phyloP scores from a whole-genome alignment of 805 yeast genomes.

The Candida nanaspora region DNA sequence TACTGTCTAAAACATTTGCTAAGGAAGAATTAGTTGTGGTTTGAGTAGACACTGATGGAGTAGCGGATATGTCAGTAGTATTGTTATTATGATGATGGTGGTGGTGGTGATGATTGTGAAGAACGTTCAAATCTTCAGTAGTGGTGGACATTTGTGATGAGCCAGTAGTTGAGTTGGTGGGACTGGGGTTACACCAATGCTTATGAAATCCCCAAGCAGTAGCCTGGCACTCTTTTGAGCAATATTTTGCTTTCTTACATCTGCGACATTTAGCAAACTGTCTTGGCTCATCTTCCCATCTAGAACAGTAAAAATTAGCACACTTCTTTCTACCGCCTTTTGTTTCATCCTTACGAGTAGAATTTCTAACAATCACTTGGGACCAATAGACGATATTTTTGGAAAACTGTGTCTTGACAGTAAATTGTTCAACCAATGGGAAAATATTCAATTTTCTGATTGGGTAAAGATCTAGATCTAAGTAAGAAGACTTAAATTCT shows the following conservation, averaged over 20 bases:
- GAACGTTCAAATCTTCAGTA: background rate
- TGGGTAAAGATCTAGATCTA: slow-evolving; percentile 25
- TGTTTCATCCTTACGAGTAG: slow-evolving; percentile 83
- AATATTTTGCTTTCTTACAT: slow-evolving; percentile 91
- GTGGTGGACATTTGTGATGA: background rate
- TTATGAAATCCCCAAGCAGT: slow-evolving; percentile 90
- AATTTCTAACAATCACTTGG: slow-evolving; percentile 94
- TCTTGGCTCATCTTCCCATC: slow-evolving; percentile 85
- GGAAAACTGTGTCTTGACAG: slow-evolving; percentile 55
- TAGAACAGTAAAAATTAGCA: slow-evolving; percentile 87
- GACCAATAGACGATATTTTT: slow-evolving; percentile 93
- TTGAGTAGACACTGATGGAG: background rate
- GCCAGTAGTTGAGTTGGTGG: slow-evolving; percentile 2
- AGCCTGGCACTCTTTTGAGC: slow-evolving; percentile 87
- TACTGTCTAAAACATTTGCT: too few relatives aligned
- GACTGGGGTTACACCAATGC: slow-evolving; percentile 70
- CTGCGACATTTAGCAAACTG: slow-evolving; percentile 93
- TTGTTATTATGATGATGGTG: slow-evolving; percentile 2
- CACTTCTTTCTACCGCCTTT: slow-evolving; percentile 92
- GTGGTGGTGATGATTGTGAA: slow-evolving; percentile 1
- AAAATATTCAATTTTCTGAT: slow-evolving; percentile 60
- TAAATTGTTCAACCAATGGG: slow-evolving; percentile 88
- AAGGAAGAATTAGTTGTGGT: too few relatives aligned
- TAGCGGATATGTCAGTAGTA: background rate
- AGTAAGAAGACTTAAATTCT: background rate